Conservation (phyloP, 192 early-diverging fungal genomes). For the Phlyctochytrium bullatum region DNA sequence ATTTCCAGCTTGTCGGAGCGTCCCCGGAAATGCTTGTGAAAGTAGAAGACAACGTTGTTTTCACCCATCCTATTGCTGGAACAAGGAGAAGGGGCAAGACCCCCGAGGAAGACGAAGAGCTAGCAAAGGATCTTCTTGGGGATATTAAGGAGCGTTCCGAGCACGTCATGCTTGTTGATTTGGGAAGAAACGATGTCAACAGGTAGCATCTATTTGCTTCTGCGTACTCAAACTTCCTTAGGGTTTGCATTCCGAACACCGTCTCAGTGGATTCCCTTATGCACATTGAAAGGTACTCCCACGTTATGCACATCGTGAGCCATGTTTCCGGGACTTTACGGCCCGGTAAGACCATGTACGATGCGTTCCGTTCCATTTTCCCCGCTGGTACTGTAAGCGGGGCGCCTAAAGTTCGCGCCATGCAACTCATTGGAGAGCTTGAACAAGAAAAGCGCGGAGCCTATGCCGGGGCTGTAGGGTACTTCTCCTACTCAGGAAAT, state of each 20-base stretch:
- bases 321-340: slow-evolving; percentile 89
- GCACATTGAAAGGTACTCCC: slow-evolving; percentile 94
- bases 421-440: slow-evolving; percentile 88
- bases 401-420: slow-evolving; percentile 95
- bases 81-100: slow-evolving; percentile 88
- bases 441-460: slow-evolving; percentile 90
- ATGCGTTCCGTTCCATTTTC: slow-evolving; percentile 97
- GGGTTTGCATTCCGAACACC: slow-evolving; percentile 84
- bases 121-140: slow-evolving; percentile 82
- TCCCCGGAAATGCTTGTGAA: slow-evolving; percentile 98
- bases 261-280: slow-evolving; percentile 96
- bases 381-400: slow-evolving; percentile 98
- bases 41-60: slow-evolving; percentile 80
- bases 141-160: slow-evolving; percentile 98
- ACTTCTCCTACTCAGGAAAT: slow-evolving; percentile 89
- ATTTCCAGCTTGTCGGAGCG: slow-evolving; percentile 94
- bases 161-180: slow-evolving; percentile 99
- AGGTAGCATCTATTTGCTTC: slow-evolving; percentile 31
- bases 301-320: slow-evolving; percentile 99
- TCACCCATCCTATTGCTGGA: slow-evolving; percentile 97
- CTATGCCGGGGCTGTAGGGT: slow-evolving; percentile 77
- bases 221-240: not conserved
- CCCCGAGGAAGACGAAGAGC: slow-evolving; percentile 79
- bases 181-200: slow-evolving; percentile 98
- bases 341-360: slow-evolving; percentile 84